Evolutionary conservation across 192 early-diverging fungal genomes (phyloP).

Genomic region (Gaertneriomyces sp.): DNA sequence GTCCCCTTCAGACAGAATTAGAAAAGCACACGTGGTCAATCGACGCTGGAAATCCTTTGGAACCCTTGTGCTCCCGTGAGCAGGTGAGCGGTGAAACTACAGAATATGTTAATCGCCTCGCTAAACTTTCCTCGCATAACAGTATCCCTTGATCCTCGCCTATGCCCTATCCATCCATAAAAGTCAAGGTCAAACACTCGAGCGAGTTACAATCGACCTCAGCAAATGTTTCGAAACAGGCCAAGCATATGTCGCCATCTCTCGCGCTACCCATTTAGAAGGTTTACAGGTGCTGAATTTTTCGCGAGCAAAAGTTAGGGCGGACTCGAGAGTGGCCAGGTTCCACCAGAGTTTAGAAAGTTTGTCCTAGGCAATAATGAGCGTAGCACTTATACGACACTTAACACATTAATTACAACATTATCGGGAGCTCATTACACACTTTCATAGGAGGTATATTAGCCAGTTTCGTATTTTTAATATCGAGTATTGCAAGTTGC

Average conservation of each 20-base stretch:
- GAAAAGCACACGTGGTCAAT: constrained; percentile 10
- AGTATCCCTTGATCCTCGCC: constrained; percentile 40
- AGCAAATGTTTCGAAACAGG: constrained; percentile 47
- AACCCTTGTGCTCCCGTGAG: background rate
- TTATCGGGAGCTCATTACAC: too few relatives aligned
- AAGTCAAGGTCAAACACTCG: constrained; percentile 50
- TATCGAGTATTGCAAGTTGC: too few relatives aligned
- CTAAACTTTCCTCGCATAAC: constrained; percentile 4
- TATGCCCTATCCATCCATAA: constrained; percentile 56
- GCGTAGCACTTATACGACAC: too few relatives aligned
- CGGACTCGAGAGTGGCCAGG: constrained; percentile 18
- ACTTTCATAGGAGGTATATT: too few relatives aligned
- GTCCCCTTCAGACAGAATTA: background rate
- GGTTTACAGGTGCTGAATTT: constrained; percentile 37
- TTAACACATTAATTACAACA: too few relatives aligned
- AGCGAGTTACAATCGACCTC: constrained; percentile 42
- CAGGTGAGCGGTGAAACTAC: background rate
- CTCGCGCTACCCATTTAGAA: constrained; percentile 39
- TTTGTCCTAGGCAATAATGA: too few relatives aligned
- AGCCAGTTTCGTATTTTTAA: too few relatives aligned
- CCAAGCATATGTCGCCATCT: constrained; percentile 53
- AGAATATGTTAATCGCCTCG: background rate
- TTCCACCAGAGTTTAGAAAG: constrained; percentile 21
- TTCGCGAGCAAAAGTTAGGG: constrained; percentile 24
- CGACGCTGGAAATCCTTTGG: constrained; percentile 12